Percentiles rank a stretch among this genome's conserved stretches.
These are phyloP conservation scores for Pilatotrama ljubarskyi DNA, from an alignment of 768 basidiomycete genomes.

Conservation along the genomic window DNA sequence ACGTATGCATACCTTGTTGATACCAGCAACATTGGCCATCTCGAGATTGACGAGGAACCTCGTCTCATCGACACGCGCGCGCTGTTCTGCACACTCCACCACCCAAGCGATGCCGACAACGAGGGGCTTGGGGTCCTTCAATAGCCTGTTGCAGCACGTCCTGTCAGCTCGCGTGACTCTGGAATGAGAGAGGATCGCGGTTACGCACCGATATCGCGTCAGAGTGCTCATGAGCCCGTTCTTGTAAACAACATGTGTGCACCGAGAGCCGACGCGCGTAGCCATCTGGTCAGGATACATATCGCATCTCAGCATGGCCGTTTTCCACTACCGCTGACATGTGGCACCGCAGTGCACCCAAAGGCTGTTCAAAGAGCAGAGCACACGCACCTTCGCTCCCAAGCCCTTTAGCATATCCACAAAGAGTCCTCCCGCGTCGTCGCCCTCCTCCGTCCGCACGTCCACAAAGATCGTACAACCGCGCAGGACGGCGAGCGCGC, in stretches of 20 bases:
- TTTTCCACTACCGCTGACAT: background rate
- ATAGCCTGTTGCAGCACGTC: constrained; percentile 40
- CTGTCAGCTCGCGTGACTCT: background rate
- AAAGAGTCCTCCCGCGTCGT: constrained; percentile 79
- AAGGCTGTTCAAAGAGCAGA: background rate
- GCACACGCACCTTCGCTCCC: constrained; percentile 82
- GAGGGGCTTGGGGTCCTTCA: constrained; percentile 66
- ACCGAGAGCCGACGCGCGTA: constrained; percentile 64
- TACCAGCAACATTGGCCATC: constrained; percentile 54
- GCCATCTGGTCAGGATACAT: constrained; percentile 47
- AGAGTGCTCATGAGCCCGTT: constrained; percentile 77
- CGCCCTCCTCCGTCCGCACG: constrained; percentile 70
- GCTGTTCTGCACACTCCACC: constrained; percentile 78
- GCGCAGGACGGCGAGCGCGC: constrained; percentile 56
- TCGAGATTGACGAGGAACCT: constrained; percentile 66
- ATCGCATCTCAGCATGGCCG: background rate
- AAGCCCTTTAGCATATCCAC: constrained; percentile 78
- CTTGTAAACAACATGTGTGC: constrained; percentile 87
- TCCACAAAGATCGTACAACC: constrained; percentile 85
- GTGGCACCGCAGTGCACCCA: background rate
- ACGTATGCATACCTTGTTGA: constrained; percentile 53
- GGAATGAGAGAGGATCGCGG: background rate
- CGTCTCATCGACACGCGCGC: constrained; percentile 60
- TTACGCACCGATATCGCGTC: constrained; percentile 62
- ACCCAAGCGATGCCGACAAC: constrained; percentile 91